These are phyloP conservation scores for Bruguiera hainesii DNA, from an alignment of 441 rosid genomes.

Conservation along the genomic window DNA sequence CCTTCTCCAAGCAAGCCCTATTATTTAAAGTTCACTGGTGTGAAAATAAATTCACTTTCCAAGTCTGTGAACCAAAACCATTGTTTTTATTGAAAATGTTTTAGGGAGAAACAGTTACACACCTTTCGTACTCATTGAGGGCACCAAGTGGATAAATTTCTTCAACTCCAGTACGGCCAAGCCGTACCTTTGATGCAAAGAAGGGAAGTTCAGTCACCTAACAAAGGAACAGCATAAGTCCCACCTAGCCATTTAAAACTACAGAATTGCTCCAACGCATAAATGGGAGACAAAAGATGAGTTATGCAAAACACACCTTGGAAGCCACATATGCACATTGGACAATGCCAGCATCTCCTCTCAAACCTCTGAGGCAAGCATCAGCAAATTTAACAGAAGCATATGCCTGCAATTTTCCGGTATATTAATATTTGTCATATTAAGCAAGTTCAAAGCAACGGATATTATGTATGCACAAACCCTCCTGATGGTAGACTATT, in stretches of 20 bases:
- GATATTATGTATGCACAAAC: too few species aligned
- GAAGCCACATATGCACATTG: conserved; percentile 84
- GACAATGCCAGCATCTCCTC: conserved; percentile 69
- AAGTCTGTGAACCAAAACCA: background rate
- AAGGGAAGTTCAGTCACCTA: conserved; percentile 97
- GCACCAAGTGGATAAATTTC: conserved; percentile 79
- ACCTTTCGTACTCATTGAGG: conserved; percentile 86
- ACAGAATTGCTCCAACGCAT: background rate
- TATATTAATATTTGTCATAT: background rate
- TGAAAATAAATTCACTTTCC: background rate
- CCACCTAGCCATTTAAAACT: background rate
- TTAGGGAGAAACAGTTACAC: conserved; percentile 5
- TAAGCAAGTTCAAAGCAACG: background rate
- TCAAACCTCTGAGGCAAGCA: conserved; percentile 76
- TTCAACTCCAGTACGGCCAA: conserved; percentile 71
- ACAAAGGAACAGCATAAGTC: background rate
- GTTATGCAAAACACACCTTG: conserved; percentile 35
- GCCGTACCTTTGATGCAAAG: conserved; percentile 79
- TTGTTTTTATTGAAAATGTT: background rate
- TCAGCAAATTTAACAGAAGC: conserved; percentile 96
- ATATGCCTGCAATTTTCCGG: conserved; percentile 59
- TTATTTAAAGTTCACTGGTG: background rate
- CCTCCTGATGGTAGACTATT: too few species aligned
- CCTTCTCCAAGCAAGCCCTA: conserved; percentile 82
- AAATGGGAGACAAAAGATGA: background rate